Percentiles rank a stretch among this genome's conserved stretches.
These are phyloP conservation scores for Magnusiomyces suaveolens DNA, from an alignment of 1,139 yeast genomes.

Conservation along the genomic window DNA sequence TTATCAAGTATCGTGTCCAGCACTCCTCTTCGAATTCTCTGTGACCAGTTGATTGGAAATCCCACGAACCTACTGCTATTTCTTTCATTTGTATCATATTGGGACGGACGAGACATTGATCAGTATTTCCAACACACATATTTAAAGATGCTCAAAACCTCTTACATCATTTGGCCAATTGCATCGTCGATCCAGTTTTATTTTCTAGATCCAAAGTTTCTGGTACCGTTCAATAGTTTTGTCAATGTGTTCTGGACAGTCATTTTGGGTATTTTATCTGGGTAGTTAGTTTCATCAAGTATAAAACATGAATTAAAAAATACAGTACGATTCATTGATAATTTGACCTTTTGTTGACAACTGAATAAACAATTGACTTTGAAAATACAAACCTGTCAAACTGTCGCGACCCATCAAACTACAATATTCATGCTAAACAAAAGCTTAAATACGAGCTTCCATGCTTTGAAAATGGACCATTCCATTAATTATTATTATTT, in stretches of 20 bases:
- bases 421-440: too few species aligned
- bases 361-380: too few species aligned
- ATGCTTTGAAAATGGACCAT: too few species aligned
- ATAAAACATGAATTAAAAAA: not conserved
- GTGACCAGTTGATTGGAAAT: slow-evolving; percentile 31
- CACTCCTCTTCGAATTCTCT: slow-evolving; percentile 23
- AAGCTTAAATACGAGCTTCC: too few species aligned
- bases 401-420: too few species aligned
- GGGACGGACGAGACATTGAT: slow-evolving; percentile 33
- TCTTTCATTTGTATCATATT: slow-evolving; percentile 28
- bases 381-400: too few species aligned
- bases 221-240: slow-evolving; percentile 30
- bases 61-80: slow-evolving; percentile 30
- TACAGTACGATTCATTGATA: not conserved
- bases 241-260: slow-evolving; percentile 32
- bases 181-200: slow-evolving; percentile 30
- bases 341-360: too few species aligned
- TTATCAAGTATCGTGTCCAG: slow-evolving; percentile 20
- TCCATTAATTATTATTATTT: too few species aligned
- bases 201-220: slow-evolving; percentile 25
- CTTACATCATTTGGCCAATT: slow-evolving; percentile 32
- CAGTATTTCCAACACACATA: slow-evolving; percentile 23
- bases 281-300: slow-evolving; percentile 5
- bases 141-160: slow-evolving; percentile 24
- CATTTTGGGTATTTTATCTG: slow-evolving; percentile 28